phyloP scores from a whole-genome alignment of 208 protist genomes.

The Trypanosoma melophagium region DNA sequence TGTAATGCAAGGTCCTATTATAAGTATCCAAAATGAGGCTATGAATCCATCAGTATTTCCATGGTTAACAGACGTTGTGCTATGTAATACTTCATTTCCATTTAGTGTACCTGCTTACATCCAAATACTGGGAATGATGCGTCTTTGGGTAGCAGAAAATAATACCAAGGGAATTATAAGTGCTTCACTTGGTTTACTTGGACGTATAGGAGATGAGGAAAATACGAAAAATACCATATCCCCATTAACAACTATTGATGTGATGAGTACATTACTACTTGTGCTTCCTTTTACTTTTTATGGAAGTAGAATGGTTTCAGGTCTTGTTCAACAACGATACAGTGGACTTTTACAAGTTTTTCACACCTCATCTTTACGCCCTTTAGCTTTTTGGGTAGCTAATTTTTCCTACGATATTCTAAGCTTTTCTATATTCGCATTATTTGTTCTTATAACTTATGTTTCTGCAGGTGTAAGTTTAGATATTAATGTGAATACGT shows the following conservation, averaged over 20 bases:
- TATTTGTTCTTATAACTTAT: constrained; percentile 15
- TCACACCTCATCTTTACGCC: constrained; percentile 12
- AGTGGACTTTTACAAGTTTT: constrained; percentile 24
- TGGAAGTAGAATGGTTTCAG: constrained; percentile 15
- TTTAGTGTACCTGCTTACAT: constrained; percentile 19
- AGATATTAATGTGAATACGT: neutral
- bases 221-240: neutral
- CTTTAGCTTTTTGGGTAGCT: constrained; percentile 22
- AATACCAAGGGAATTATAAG: constrained; percentile 15
- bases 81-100: constrained; percentile 26
- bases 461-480: neutral
- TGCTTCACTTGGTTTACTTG: constrained; percentile 13
- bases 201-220: neutral
- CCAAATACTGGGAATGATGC: constrained; percentile 17
- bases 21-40: neutral
- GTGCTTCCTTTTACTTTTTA: constrained; percentile 35
- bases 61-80: constrained; percentile 26
- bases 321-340: constrained; percentile 24
- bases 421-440: constrained; percentile 14
- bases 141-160: constrained; percentile 17
- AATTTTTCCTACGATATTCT: constrained; percentile 33
- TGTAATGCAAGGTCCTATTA: constrained; percentile 18
- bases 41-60: constrained; percentile 6
- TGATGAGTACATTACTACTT: constrained; percentile 23
- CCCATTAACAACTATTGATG: neutral